Conservation (phyloP, 805 yeast genomes). For the Blastobotrys americana region DNA sequence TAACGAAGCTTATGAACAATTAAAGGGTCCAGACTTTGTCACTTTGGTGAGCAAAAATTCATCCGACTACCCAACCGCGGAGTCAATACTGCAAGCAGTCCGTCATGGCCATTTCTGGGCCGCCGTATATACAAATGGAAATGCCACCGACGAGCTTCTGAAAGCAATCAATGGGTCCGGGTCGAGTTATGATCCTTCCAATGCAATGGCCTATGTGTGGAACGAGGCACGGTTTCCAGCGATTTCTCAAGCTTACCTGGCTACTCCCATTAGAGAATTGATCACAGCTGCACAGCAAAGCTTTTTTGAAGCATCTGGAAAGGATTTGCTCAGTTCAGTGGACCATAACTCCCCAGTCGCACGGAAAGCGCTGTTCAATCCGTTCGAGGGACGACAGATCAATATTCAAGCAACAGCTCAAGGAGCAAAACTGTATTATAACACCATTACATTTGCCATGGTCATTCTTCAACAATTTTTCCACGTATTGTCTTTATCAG, state of each 20-base stretch:
- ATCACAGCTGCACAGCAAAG: constrained; percentile 3
- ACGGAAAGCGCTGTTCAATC: constrained; percentile 5
- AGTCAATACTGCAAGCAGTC: constrained; percentile 5
- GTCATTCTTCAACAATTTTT: constrained; percentile 14
- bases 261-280: not conserved
- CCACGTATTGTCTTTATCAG: constrained; percentile 5
- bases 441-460: constrained; percentile 11
- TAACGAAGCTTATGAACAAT: constrained; percentile 6
- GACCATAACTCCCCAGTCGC: constrained; percentile 4
- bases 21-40: constrained; percentile 8
- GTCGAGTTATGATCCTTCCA: constrained; percentile 4
- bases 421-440: constrained; percentile 9
- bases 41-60: constrained; percentile 5
- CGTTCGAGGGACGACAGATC: constrained; percentile 2
- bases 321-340: not conserved
- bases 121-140: constrained; percentile 6
- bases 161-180: constrained; percentile 1
- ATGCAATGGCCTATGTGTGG: constrained; percentile 11
- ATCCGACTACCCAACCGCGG: not conserved
- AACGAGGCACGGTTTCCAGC: constrained; percentile 10
- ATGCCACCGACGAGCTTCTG: constrained; percentile 5
- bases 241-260: constrained; percentile 3
- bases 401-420: constrained; percentile 9
- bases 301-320: constrained; percentile 2
- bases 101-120: constrained; percentile 11